phyloP scores from a whole-genome alignment of 257 asterid genomes.

The Phtheirospermum japonicum region DNA sequence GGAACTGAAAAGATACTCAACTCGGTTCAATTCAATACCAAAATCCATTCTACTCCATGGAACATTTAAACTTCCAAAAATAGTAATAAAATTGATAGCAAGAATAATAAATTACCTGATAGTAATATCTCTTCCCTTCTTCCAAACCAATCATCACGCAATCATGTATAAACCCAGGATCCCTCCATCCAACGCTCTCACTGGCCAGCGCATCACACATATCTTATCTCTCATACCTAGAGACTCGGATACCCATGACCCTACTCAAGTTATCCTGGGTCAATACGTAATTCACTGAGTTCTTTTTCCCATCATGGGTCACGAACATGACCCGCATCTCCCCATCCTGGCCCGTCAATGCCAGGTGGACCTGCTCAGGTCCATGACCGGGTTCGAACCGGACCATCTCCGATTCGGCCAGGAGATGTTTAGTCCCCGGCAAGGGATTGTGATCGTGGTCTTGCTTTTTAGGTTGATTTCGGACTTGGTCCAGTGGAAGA shows the following conservation, averaged over 20 bases:
- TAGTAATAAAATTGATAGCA: too few species aligned
- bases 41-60: too few species aligned
- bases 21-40: too few species aligned
- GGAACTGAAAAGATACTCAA: too few species aligned
- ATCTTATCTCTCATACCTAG: constrained; percentile 80
- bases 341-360: too few species aligned
- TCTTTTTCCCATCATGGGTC: too few species aligned
- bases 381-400: too few species aligned
- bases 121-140: constrained; percentile 65
- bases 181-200: constrained; percentile 85
- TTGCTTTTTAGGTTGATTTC: constrained; percentile 57
- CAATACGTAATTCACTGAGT: constrained; percentile 68
- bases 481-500: constrained; percentile 65
- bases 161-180: constrained; percentile 89
- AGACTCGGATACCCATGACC: constrained; percentile 43
- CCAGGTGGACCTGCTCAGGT: too few species aligned
- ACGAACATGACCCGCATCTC: too few species aligned
- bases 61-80: too few species aligned
- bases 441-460: constrained; percentile 88
- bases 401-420: too few species aligned
- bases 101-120: too few species aligned
- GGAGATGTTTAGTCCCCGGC: constrained; percentile 87
- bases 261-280: constrained; percentile 37
- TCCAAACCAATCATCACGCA: constrained; percentile 63
- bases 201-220: constrained; percentile 89